These are phyloP conservation scores for Aureobasidium sp. DNA, from an alignment of 2,329 filamentous ascomycete genomes.

Conservation along the genomic window DNA sequence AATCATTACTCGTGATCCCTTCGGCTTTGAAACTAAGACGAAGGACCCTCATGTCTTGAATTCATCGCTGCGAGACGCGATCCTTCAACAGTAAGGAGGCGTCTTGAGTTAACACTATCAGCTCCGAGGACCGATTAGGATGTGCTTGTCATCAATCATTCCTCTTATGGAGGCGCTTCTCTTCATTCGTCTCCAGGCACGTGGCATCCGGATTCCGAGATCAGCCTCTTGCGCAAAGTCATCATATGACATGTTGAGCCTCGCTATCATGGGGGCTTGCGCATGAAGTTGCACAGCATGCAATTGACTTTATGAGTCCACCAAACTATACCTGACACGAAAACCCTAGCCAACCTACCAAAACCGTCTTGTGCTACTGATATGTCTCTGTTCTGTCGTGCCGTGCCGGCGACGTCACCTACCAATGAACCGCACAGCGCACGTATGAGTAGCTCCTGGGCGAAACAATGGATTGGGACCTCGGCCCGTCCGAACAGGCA, in stretches of 20 bases:
- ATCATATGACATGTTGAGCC: slow-evolving; percentile 4
- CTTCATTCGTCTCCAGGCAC: not conserved
- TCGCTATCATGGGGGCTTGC: not conserved
- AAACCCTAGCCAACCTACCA: not conserved
- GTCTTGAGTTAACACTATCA: not conserved
- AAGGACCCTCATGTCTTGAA: not conserved
- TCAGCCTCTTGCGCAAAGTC: not conserved
- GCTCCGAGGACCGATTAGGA: not conserved
- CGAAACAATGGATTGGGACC: not conserved
- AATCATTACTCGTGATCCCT: not conserved
- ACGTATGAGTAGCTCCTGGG: not conserved
- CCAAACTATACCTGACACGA: not conserved
- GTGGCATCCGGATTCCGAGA: slow-evolving; percentile 1
- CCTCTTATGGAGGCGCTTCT: not conserved
- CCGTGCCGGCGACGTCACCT: slow-evolving; percentile 10
- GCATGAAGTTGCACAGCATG: not conserved
- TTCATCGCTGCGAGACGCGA: not conserved
- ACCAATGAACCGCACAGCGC: not conserved
- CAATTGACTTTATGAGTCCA: not conserved
- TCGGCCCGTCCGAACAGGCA: slow-evolving; percentile 5
- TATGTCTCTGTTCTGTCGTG: slow-evolving; percentile 3
- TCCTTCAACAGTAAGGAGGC: not conserved
- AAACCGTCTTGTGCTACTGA: not conserved
- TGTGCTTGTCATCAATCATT: not conserved
- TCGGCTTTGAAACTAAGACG: too few species aligned